Evolutionary conservation across 2,329 filamentous ascomycete genomes (phyloP), one percentile per base, ranked within the genome.

Genomic region (Botrytis hyacinthi): DNA sequence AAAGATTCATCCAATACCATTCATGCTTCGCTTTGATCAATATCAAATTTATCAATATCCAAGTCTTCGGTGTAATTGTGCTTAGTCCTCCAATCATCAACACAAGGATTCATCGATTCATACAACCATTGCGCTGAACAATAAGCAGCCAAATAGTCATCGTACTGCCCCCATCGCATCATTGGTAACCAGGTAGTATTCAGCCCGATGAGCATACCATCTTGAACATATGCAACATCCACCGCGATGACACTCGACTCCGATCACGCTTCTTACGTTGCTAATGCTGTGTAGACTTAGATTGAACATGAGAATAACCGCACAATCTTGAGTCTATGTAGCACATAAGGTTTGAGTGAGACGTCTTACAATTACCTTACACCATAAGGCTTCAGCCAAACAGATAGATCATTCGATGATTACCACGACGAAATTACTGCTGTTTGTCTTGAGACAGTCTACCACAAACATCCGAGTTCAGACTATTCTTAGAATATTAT

Each of bases 321-420:
- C 46, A 51, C 63, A 67, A 29, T 7, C 44, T 37, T 40, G 22
- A 51, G 3, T 32, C 14, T n/a, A 32, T 48, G 62, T 35, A 66
- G 63, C 32, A 48, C 42, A 42, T 29, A 48, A 66, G 63, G 35
- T 67, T 54, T 67, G 46, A 40, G 46, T 68, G 46, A 68, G 46
- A 68, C 35, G 65, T 54, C 51, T 51, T 37, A 42, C 65, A 54
- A 65, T 54, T 68, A 35, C 65, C 46, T 54, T 68, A 40, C 46
- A 40, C 54, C 32, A 68, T 68, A 35, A 54, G 32, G 65, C 65
- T 22, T 54, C 65, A 7, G 65, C 26, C 37, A 54, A 57, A 57
- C 51, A 57, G 51, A 57, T 29, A 29, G n/a, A 16, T 57, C 51
- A 54, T 26, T 20, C 6, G 22, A 26, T 51, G 44, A 37, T 40